A percentile compares a stretch with the other conserved stretches of the same genome.
Evolutionary conservation across 2,329 filamentous ascomycete genomes (phyloP).

Genomic region (Neofusicoccum kwambonambiense): DNA sequence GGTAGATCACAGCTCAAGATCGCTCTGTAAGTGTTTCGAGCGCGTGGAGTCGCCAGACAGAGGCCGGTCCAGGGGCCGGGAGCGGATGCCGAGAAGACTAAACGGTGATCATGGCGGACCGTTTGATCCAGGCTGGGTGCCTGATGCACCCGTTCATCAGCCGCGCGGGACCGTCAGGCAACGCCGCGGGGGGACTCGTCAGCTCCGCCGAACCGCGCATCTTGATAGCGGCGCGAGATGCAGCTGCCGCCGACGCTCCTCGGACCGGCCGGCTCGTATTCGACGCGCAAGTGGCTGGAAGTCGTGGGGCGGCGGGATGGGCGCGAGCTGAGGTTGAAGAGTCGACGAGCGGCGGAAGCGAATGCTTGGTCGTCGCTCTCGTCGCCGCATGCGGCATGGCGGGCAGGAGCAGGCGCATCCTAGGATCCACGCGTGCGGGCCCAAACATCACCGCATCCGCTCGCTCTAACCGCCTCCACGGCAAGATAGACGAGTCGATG

Average conservation of each 20-base stretch:
- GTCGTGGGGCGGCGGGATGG: not conserved
- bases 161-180: not conserved
- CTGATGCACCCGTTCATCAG: not conserved
- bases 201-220: not conserved
- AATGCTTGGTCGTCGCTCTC: not conserved
- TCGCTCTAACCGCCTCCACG: not conserved
- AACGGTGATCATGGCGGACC: not conserved
- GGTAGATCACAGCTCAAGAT: not conserved
- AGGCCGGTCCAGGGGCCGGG: not conserved
- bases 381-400: not conserved
- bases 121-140: not conserved
- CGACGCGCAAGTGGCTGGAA: not conserved
- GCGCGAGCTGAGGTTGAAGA: not conserved
- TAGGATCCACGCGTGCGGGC: not conserved
- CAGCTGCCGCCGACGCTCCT: not conserved
- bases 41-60: not conserved
- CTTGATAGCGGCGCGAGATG: not conserved
- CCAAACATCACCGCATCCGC: not conserved
- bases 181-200: not conserved
- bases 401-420: not conserved
- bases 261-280: not conserved
- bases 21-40: not conserved
- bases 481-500: not conserved
- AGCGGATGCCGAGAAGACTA: not conserved
- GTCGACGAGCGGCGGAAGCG: not conserved